Base-by-base conservation (phyloP, 2,329 filamentous ascomycete genomes). In the Drechslerella dactyloides region DNA sequence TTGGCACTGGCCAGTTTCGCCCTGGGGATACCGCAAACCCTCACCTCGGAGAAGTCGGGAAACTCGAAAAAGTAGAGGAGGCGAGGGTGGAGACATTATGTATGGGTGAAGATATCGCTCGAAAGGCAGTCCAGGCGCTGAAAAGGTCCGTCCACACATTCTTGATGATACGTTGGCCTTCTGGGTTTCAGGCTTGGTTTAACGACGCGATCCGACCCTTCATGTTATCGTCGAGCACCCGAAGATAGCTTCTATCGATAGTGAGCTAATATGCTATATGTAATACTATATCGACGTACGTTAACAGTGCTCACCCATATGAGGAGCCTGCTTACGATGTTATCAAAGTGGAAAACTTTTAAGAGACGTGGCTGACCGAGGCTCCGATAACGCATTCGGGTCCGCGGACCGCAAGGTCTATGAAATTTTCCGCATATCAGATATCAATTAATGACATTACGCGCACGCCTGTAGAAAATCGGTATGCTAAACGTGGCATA, bases 1-100 rank as follows among this genome's bases (percentile, higher is more conserved):
- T 79, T 2, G 89, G 88, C 2, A 85, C 81, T 0, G 87, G 87
- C 0, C 87, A 90, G 76, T 91, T 90, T 78, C 83, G 85, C 0
- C 87, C 88, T 0, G 86, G 85, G 0, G 82, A 82, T 61, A 78
- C 81, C 0, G 86, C 88, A 0, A 87, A 87, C 53, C 88, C 88
- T 1, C 80, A 86, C 75, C 86, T 90, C 73, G 89, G 88, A 0
- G 79, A 79, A 8, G 80, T 82, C 0, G 86, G 87, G 0, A 78
- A 80, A 27, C 76, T 90, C 0, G 86, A 90, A 78, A 78, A 85
- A 66, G 81, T 85, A 0, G 81, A 84, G 2, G 88, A 90, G 78
- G 81, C 84, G 1, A 82, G 83, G 53, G 85, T 89, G 15, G 88
- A 91, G 80, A 84, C 85, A 0, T 76, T 89, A 1, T 87, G 86